Conservation (phyloP, 495 filamentous ascomycete genomes). For the Penicillium flavigenum region DNA sequence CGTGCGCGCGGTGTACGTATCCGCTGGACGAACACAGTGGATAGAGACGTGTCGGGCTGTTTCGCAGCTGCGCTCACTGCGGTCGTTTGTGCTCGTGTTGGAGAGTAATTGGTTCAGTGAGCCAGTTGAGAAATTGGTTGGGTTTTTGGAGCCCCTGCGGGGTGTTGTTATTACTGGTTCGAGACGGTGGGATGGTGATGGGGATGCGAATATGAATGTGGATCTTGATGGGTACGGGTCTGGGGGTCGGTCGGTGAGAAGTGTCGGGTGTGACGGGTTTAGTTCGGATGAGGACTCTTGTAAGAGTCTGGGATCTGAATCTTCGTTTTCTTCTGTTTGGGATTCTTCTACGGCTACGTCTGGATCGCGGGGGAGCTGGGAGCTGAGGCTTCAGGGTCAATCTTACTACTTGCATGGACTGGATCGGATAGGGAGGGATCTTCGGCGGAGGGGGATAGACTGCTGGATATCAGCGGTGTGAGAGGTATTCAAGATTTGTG, state of each 20-base stretch:
- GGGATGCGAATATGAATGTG: background rate
- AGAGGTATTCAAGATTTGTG: slow-evolving; percentile 8
- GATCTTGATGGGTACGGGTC: background rate
- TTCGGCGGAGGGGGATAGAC: slow-evolving; percentile 35
- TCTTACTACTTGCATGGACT: slow-evolving; percentile 41
- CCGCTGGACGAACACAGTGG: slow-evolving; percentile 45
- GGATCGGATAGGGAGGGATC: slow-evolving; percentile 29
- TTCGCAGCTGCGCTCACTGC: slow-evolving; percentile 26
- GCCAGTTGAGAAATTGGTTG: slow-evolving; percentile 41
- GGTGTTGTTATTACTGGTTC: slow-evolving; percentile 22
- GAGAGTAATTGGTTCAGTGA: slow-evolving; percentile 46
- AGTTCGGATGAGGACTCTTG: slow-evolving; percentile 8
- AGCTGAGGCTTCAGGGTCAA: slow-evolving; percentile 39
- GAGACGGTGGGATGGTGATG: background rate
- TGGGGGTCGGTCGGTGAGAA: background rate
- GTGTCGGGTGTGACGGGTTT: background rate
- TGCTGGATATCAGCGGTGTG: slow-evolving; percentile 27
- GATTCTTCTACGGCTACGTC: background rate
- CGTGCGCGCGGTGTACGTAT: slow-evolving; percentile 45
- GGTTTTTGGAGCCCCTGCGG: slow-evolving; percentile 43
- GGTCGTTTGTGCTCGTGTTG: slow-evolving; percentile 39
- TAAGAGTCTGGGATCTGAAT: background rate
- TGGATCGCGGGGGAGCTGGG: slow-evolving; percentile 24
- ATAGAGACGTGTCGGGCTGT: slow-evolving; percentile 41
- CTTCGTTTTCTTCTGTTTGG: background rate